These are phyloP conservation scores for Aspergillus sp. DNA, from an alignment of 2,329 filamentous ascomycete genomes.

Conservation along the genomic window DNA sequence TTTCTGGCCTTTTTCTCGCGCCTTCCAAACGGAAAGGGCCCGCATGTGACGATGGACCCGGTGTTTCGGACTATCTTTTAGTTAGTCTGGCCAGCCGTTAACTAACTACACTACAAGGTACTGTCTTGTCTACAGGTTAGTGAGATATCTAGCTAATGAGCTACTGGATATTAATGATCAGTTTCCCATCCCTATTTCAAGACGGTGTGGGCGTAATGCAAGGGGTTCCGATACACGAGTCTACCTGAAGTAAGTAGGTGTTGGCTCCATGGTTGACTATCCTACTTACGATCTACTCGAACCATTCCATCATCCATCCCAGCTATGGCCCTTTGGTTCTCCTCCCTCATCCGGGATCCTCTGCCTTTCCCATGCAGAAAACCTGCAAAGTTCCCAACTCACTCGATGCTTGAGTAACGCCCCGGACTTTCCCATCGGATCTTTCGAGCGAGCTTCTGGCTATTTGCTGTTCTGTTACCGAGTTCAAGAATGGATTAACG, in stretches of 20 bases:
- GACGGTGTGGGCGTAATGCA: slow-evolving; percentile 5
- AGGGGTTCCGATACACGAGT: neutral
- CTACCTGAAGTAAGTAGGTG: neutral
- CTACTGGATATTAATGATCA: neutral
- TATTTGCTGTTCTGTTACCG: neutral
- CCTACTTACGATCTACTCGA: neutral
- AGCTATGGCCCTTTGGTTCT: neutral
- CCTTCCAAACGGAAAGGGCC: neutral
- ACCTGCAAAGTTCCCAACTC: neutral
- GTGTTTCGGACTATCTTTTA: slow-evolving; percentile 10
- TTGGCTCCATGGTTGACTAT: neutral
- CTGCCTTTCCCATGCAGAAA: neutral
- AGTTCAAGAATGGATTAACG: neutral
- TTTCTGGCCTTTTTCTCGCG: neutral
- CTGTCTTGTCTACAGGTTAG: neutral
- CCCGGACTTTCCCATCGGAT: neutral
- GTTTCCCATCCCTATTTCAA: neutral
- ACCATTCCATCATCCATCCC: neutral
- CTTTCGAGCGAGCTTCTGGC: neutral
- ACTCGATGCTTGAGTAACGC: neutral
- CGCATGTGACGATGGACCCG: neutral
- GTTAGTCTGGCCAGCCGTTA: too few species aligned
- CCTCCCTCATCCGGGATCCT: neutral
- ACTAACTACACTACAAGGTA: neutral
- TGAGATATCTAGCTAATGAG: neutral